Evolutionary conservation across 768 basidiomycete species (phyloP).

Genomic region (Collybia nuda): DNA sequence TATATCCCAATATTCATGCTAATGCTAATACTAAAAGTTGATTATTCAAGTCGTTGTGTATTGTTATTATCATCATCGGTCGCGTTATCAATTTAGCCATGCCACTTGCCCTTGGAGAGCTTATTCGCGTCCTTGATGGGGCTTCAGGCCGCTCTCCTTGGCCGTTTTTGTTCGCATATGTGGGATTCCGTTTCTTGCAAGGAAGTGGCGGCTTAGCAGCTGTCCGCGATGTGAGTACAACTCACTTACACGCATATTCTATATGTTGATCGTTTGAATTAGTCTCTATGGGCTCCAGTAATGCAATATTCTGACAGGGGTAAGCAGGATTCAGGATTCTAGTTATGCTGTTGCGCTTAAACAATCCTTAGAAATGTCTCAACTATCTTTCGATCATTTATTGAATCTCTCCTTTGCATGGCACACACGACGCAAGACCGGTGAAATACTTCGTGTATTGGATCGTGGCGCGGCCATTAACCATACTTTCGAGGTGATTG

Average conservation of each 20-base stretch:
- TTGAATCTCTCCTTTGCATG: slow-evolving; percentile 84
- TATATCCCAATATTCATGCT: slow-evolving; percentile 11
- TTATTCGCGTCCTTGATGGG: slow-evolving; percentile 59
- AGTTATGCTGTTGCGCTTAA: neutral
- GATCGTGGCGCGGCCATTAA: slow-evolving; percentile 88
- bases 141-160: slow-evolving; percentile 53
- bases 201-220: slow-evolving; percentile 76
- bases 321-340: slow-evolving; percentile 15
- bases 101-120: slow-evolving; percentile 67
- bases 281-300: slow-evolving; percentile 83
- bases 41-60: slow-evolving; percentile 54
- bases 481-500: slow-evolving; percentile 62
- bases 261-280: neutral
- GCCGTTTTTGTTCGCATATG: slow-evolving; percentile 69
- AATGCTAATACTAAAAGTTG: neutral
- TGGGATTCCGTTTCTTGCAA: slow-evolving; percentile 69
- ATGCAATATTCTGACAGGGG: slow-evolving; percentile 86
- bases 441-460: slow-evolving; percentile 79
- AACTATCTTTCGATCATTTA: slow-evolving; percentile 83
- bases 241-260: neutral
- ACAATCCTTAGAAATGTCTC: slow-evolving; percentile 69
- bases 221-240: slow-evolving; percentile 51
- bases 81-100: slow-evolving; percentile 75
- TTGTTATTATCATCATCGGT: slow-evolving; percentile 67
- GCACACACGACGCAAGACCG: slow-evolving; percentile 82